phyloP scores from a whole-genome alignment of 257 asterid species.

The Craterostigma plantagineum region DNA sequence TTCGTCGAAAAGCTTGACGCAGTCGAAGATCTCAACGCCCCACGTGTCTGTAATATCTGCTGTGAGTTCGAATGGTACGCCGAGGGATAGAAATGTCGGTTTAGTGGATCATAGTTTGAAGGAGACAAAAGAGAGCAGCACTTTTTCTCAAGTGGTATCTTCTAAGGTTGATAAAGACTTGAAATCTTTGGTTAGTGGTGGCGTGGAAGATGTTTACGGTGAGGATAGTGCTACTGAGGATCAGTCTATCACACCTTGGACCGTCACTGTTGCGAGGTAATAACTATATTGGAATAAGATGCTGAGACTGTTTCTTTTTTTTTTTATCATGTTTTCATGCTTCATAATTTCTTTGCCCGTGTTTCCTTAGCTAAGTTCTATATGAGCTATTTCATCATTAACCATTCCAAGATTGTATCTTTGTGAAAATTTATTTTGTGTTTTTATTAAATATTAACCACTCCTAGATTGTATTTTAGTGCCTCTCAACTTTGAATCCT shows the following conservation, averaged over 20 bases:
- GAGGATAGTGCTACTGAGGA: slow-evolving; percentile 78
- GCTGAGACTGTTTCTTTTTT: too few species aligned
- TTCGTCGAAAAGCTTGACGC: not conserved
- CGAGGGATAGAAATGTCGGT: slow-evolving; percentile 1
- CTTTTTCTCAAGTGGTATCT: slow-evolving; percentile 10
- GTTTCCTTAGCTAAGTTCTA: too few species aligned
- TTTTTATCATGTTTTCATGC: not conserved
- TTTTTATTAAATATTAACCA: too few species aligned
- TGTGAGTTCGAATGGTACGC: slow-evolving; percentile 2
- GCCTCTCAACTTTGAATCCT: too few species aligned
- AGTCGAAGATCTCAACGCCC: not conserved
- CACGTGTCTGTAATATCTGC: not conserved
- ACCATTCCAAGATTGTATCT: too few species aligned
- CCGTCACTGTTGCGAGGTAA: slow-evolving; percentile 64
- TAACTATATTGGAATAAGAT: not conserved
- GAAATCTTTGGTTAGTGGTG: slow-evolving; percentile 37
- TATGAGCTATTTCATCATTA: too few species aligned
- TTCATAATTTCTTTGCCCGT: too few species aligned
- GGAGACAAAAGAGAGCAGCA: not conserved
- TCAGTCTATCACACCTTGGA: slow-evolving; percentile 59
- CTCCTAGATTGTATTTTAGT: too few species aligned
- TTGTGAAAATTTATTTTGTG: too few species aligned
- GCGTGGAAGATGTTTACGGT: slow-evolving; percentile 61
- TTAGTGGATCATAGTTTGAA: slow-evolving; percentile 3
- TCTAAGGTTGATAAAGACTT: slow-evolving; percentile 16